phyloP scores from a whole-genome alignment of 345 rosid genomes.

The Populus davidiana region DNA sequence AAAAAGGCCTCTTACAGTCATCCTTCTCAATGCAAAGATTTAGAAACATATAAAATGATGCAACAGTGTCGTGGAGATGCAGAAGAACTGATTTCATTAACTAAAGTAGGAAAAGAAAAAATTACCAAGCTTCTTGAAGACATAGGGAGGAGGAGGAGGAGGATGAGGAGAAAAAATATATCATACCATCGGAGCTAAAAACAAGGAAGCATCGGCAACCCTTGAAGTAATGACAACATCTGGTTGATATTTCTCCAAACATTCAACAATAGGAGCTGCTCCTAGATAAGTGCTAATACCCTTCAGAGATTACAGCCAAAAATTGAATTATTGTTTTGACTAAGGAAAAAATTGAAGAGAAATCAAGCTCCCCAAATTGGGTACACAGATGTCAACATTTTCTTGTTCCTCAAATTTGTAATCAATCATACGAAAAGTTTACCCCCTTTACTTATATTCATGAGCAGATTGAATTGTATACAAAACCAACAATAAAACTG shows the following conservation, averaged over 20 bases:
- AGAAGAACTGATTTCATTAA: background rate
- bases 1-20: too few relatives aligned
- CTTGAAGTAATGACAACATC: conserved; percentile 79
- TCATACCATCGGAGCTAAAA: conserved; percentile 89
- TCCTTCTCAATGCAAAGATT: too few relatives aligned
- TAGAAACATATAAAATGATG: background rate
- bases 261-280: conserved; percentile 90
- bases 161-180: background rate
- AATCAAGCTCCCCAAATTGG: background rate
- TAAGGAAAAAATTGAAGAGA: background rate
- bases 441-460: background rate
- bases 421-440: background rate
- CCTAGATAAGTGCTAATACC: conserved; percentile 88
- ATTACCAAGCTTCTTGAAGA: background rate
- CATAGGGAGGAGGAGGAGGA: background rate
- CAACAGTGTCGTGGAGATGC: background rate
- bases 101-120: background rate
- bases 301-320: conserved; percentile 38
- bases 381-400: background rate
- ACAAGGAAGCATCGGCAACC: conserved; percentile 87
- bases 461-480: background rate
- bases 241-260: conserved; percentile 78
- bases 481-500: background rate
- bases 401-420: background rate
- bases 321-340: background rate